Conservation (phyloP, 2,329 filamentous ascomycete genomes). For the Exutisphaerella laricina region DNA sequence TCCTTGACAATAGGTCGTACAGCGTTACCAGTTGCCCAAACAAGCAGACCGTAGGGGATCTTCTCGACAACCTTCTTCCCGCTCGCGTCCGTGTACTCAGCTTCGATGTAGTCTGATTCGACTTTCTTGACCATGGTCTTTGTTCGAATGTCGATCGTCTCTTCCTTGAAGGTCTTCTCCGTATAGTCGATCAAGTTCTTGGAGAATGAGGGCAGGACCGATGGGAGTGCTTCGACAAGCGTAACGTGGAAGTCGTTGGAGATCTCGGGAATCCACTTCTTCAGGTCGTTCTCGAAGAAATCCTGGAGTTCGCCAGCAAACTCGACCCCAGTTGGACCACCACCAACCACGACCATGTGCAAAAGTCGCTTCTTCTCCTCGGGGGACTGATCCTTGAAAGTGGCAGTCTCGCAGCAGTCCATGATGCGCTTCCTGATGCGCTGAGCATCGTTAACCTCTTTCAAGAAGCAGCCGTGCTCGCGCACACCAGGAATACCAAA, state of each 20-base stretch:
- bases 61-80: constrained; percentile 75
- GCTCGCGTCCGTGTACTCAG: constrained; percentile 73
- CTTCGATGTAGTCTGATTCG: constrained; percentile 86
- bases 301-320: constrained; percentile 98
- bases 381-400: constrained; percentile 88
- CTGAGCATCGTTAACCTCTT: constrained; percentile 96
- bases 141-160: constrained; percentile 93
- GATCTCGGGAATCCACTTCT: constrained; percentile 97
- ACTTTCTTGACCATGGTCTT: constrained; percentile 99
- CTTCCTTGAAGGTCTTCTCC: constrained; percentile 97
- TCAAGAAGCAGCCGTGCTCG: constrained; percentile 95
- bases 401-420: constrained; percentile 98
- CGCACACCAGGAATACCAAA: constrained; percentile 93
- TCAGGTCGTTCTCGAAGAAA: constrained; percentile 97
- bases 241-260: constrained; percentile 94
- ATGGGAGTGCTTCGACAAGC: constrained; percentile 92
- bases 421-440: constrained; percentile 97
- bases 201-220: constrained; percentile 93
- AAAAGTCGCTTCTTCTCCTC: constrained; percentile 90
- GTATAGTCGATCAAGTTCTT: constrained; percentile 99
- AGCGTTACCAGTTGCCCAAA: constrained; percentile 98
- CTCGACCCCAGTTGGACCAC: constrained; percentile 94
- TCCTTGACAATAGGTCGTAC: constrained; percentile 84
- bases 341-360: constrained; percentile 86
- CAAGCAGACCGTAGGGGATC: constrained; percentile 90